Evolutionary conservation across 148 eudicot species (phyloP).

Genomic region (Camellia lanceoleosa): DNA sequence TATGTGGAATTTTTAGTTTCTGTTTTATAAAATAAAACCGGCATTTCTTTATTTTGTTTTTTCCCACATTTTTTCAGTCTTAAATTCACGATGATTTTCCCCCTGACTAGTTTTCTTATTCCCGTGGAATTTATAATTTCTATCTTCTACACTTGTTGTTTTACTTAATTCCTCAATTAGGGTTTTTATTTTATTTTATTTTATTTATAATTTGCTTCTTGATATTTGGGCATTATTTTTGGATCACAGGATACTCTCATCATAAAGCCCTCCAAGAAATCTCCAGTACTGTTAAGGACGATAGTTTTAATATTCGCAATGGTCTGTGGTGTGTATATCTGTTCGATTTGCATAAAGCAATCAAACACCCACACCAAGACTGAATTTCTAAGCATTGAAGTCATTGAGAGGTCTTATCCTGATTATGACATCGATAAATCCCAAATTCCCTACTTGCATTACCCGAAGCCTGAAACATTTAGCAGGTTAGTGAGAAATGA

Average conservation of each 20-base stretch:
- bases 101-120: neutral
- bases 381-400: constrained; percentile 32
- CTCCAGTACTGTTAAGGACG: constrained; percentile 56
- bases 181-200: neutral
- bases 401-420: constrained; percentile 36
- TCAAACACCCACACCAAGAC: constrained; percentile 33
- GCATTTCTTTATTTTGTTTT: neutral
- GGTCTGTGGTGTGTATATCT: constrained; percentile 64
- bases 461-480: constrained; percentile 74
- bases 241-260: constrained; percentile 46
- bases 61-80: neutral
- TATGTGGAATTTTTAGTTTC: neutral
- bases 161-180: neutral
- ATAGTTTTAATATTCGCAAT: constrained; percentile 55
- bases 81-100: neutral
- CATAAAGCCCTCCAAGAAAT: constrained; percentile 65
- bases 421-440: constrained; percentile 24
- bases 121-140: neutral
- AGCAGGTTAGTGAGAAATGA: constrained; percentile 41
- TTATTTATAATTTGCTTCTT: neutral
- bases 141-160: neutral
- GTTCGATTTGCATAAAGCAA: constrained; percentile 74
- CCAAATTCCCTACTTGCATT: constrained; percentile 50
- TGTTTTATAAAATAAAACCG: neutral
- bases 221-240: constrained; percentile 19